Evolutionary conservation across 78 protist genomes (phyloP).

Genomic region (Anaeramoeba ignava): DNA sequence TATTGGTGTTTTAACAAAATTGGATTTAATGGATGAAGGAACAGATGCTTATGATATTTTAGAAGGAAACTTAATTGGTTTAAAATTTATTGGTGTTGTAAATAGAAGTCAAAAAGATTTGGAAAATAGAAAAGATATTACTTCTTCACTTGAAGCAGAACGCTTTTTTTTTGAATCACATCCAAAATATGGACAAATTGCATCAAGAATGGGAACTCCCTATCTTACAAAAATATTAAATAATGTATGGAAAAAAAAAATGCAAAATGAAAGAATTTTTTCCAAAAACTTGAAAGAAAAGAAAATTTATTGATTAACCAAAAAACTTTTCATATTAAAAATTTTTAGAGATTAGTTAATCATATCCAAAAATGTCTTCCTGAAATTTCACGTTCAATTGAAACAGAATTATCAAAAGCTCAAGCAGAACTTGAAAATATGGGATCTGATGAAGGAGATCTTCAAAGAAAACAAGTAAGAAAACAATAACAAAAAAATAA

Average conservation of each 20-base stretch:
- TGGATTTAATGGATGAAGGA: constrained; percentile 2
- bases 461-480: constrained; percentile 3
- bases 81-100: not conserved
- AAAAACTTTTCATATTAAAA: no score
- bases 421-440: not conserved
- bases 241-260: no score
- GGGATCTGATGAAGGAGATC: not conserved
- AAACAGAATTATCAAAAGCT: not conserved
- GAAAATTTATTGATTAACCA: no score
- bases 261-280: no score
- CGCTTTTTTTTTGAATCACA: not conserved
- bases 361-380: not conserved
- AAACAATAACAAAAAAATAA: no score
- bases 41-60: not conserved
- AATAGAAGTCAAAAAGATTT: not conserved
- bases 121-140: not conserved
- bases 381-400: not conserved
- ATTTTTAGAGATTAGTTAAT: not conserved
- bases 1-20: not conserved
- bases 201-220: not conserved
- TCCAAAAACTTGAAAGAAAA: no score
- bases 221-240: not conserved
- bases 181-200: not conserved
- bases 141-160: not conserved
- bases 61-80: not conserved